A percentile compares a stretch with the other conserved stretches of the same genome.
Evolutionary conservation across 495 filamentous ascomycete species (phyloP).

Genomic region (Halenospora varia): DNA sequence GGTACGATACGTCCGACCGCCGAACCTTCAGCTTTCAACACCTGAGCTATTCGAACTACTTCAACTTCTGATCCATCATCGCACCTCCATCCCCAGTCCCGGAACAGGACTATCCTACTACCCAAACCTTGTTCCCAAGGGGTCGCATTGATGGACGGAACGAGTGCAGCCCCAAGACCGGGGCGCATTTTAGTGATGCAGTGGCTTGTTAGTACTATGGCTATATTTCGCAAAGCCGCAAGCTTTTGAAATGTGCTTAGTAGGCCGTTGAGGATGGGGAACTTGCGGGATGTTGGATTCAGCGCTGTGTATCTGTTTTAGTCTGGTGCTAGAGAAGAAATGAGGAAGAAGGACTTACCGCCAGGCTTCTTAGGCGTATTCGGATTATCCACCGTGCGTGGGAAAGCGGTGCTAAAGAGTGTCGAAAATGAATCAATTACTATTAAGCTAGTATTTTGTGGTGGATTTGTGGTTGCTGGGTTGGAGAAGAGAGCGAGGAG

Average conservation of each 20-base stretch:
- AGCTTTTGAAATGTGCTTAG: constrained; percentile 44
- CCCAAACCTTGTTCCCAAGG: constrained; percentile 58
- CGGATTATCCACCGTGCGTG: constrained; percentile 36
- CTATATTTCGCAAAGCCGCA: constrained; percentile 49
- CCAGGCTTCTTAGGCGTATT: constrained; percentile 12
- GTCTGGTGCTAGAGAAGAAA: constrained; percentile 21
- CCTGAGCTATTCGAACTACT: constrained; percentile 18
- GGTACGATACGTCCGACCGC: constrained; percentile 6
- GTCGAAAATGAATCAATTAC: constrained; percentile 60
- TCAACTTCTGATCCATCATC: constrained; percentile 8
- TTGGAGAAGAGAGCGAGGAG: constrained; percentile 39
- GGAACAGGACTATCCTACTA: constrained; percentile 56
- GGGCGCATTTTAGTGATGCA: constrained; percentile 51
- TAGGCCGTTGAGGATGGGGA: constrained; percentile 53
- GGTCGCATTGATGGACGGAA: constrained; percentile 50
- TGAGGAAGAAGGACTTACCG: constrained; percentile 2
- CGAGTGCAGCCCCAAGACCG: constrained; percentile 47
- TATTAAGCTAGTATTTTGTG: constrained; percentile 45
- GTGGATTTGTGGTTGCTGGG: constrained; percentile 45
- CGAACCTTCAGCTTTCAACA: constrained; percentile 22
- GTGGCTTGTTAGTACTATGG: constrained; percentile 57
- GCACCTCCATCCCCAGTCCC: constrained; percentile 43
- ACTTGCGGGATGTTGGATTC: constrained; percentile 53
- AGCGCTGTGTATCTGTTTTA: constrained; percentile 22
- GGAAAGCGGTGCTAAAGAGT: constrained; percentile 56